Conservation (phyloP, 805 yeast species). For the Candida hispaniensis region DNA sequence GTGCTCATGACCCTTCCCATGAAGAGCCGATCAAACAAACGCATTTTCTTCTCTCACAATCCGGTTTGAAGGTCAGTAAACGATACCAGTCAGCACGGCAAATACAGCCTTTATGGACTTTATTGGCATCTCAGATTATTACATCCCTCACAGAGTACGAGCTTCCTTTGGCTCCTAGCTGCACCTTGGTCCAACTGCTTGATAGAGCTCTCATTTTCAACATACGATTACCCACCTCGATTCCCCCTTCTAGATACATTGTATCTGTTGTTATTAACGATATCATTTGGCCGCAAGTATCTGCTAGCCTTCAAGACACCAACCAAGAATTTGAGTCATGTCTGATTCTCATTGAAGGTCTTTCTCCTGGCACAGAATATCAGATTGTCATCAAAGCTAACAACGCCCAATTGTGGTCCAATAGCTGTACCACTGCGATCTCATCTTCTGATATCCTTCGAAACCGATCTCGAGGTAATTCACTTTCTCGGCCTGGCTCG, state of each 20-base stretch:
- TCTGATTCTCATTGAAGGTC: conserved; percentile 48
- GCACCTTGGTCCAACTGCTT: conserved; percentile 27
- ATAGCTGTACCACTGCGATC: no score
- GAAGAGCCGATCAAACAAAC: not conserved
- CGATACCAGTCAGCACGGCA: conserved; percentile 1
- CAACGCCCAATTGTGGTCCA: no score
- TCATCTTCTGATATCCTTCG: no score
- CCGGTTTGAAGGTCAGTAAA: conserved; percentile 16
- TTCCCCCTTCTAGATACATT: conserved; percentile 32
- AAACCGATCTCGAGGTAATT: conserved; percentile 10
- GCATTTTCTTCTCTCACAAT: conserved; percentile 3
- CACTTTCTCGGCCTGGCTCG: conserved; percentile 33
- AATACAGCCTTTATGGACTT: conserved; percentile 30
- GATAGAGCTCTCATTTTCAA: conserved; percentile 25
- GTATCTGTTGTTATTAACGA: conserved; percentile 43
- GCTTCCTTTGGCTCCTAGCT: conserved; percentile 22
- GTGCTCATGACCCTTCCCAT: conserved; percentile 1
- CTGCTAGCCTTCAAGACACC: conserved; percentile 31
- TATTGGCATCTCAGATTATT: conserved; percentile 29
- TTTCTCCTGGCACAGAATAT: conserved; percentile 54
- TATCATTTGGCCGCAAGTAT: conserved; percentile 55
- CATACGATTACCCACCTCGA: conserved; percentile 18
- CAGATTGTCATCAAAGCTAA: conserved; percentile 37
- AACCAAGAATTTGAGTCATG: not conserved
- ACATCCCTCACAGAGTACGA: conserved; percentile 18